Evolutionary conservation across 345 rosid genomes (phyloP), one percentile per base, ranked within the genome.

Genomic region (Hibiscus syriacus): DNA sequence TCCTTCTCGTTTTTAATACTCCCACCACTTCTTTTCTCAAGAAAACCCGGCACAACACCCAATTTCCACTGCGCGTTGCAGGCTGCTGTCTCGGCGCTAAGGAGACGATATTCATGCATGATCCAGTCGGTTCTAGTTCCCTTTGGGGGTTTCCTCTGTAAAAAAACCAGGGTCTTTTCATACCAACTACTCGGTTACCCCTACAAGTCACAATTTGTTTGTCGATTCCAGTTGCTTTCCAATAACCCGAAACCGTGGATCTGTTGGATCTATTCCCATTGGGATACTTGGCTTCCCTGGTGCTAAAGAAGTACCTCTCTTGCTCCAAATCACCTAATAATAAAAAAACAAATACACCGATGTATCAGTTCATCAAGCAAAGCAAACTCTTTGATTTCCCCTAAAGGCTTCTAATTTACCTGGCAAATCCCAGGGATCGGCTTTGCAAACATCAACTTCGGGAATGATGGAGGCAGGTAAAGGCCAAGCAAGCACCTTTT

Each of bases 221-320:
- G 80, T 93, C 98, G 1, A 90, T 77, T 63, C 98, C 98, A 6
- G 97, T 93, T 16, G 98, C 96, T 80, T 90, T 90, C 98, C 98
- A 93, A 68, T 86, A 93, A 19, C 98, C 98, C 0, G 98, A 87
- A 13, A 73, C 74, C 23, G 98, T 90, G 0, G 96, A 92, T 23
- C 98, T 74, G 78, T 90, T 90, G 8, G 96, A 86, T 74, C 98
- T 70, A 79, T 86, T 93, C 45, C 98, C 98, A 72, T 87, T 90
- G 9, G 94, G 94, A 71, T 93, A 90, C 73, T 90, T 93, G 14
- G 94, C 87, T 77, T 90, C 97, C 60, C 84, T 82, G 27, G 88
- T 86, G 83, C 97, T 90, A 59, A 93, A 93, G 70, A 93, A 93
- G 74, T 93, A 93, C 86, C 96, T 86, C 80, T 93, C 98, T 66